Evolutionary conservation across 768 basidiomycete genomes (phyloP).

Genomic region (Agaricus subrufescens): DNA sequence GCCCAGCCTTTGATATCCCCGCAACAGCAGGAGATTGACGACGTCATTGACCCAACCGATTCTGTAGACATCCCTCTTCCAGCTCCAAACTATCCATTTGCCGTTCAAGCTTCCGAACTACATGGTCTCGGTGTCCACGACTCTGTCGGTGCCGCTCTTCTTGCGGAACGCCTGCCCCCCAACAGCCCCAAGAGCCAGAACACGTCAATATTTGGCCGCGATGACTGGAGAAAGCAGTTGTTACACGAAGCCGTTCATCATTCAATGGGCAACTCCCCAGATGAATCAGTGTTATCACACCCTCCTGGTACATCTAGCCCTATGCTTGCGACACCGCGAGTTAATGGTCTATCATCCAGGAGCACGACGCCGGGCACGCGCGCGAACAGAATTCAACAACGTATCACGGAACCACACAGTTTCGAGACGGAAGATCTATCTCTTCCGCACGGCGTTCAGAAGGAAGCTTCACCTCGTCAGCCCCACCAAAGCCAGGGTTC

Average conservation of each 20-base stretch:
- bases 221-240: constrained; percentile 75
- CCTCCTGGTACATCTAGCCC: constrained; percentile 34
- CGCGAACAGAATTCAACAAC: constrained; percentile 19
- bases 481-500: constrained; percentile 24
- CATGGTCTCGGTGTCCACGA: constrained; percentile 72
- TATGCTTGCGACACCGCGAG: constrained; percentile 26
- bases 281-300: constrained; percentile 42
- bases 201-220: constrained; percentile 45
- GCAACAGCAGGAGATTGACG: constrained; percentile 29
- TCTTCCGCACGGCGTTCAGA: constrained; percentile 4
- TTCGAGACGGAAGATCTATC: constrained; percentile 22
- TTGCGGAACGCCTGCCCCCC: constrained; percentile 70
- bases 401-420: constrained; percentile 38
- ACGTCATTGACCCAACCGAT: constrained; percentile 81
- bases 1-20: not conserved
- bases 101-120: constrained; percentile 69
- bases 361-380: constrained; percentile 19
- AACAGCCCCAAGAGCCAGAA: constrained; percentile 63
- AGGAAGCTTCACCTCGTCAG: constrained; percentile 20
- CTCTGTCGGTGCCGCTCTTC: constrained; percentile 68
- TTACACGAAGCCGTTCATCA: constrained; percentile 76
- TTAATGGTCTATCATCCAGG: constrained; percentile 9
- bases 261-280: constrained; percentile 57
- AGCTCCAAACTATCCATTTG: constrained; percentile 64
- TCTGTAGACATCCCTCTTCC: constrained; percentile 74